Evolutionary conservation across 306 rosid genomes (phyloP).

Genomic region (Gynostemma pentaphyllum): DNA sequence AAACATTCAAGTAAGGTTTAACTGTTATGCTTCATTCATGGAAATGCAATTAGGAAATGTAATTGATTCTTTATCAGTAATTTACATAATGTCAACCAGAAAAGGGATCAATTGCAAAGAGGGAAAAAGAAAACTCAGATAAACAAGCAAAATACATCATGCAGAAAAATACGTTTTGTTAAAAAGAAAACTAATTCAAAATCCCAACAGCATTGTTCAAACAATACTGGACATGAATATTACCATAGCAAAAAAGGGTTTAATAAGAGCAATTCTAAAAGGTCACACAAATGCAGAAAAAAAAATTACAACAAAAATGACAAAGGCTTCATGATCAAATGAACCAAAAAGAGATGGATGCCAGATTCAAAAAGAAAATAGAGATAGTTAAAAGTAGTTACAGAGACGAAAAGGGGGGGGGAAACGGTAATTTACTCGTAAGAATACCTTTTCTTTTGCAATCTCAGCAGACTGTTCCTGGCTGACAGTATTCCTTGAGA

Average conservation of each 20-base stretch:
- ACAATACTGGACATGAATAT: background rate
- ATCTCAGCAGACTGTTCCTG: constrained; percentile 79
- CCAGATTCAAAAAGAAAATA: background rate
- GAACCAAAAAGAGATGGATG: background rate
- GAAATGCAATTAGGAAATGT: too few relatives aligned
- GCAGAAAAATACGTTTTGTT: too few relatives aligned
- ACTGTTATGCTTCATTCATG: background rate
- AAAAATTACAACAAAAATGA: background rate
- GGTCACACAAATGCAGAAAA: background rate
- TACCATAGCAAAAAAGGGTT: background rate
- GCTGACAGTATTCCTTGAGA: constrained; percentile 49
- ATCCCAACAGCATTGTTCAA: background rate
- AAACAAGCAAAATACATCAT: too few relatives aligned
- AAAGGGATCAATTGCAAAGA: background rate
- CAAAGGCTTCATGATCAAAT: background rate
- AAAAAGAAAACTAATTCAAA: background rate
- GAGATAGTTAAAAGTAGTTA: background rate
- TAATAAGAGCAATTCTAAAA: background rate
- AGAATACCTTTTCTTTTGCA: constrained; percentile 79
- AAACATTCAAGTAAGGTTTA: background rate
- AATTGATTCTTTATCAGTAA: background rate
- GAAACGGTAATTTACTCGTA: background rate
- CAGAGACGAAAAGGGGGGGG: background rate
- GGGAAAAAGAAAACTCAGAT: too few relatives aligned
- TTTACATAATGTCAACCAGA: background rate